Conservation (phyloP, 768 basidiomycete genomes). For the Rhizopogon rudus region DNA sequence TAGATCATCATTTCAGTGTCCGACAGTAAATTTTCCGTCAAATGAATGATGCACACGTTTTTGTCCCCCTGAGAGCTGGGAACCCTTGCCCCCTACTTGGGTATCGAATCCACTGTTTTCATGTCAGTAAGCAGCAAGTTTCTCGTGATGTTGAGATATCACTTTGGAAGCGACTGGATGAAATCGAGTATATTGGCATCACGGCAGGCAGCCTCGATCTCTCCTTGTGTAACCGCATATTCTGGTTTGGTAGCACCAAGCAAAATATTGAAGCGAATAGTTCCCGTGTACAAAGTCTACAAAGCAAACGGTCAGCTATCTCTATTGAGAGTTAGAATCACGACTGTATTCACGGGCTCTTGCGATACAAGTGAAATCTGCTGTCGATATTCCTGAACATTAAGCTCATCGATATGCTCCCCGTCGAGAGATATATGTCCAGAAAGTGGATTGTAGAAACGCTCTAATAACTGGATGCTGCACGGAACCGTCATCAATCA, state of each 20-base stretch:
- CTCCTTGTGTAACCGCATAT: constrained; percentile 77
- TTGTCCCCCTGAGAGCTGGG: constrained; percentile 85
- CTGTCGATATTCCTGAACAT: constrained; percentile 83
- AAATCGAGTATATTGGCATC: constrained; percentile 92
- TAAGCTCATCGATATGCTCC: constrained; percentile 68
- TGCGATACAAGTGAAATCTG: constrained; percentile 90
- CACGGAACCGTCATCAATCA: constrained; percentile 1
- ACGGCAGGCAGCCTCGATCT: constrained; percentile 80
- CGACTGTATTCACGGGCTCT: constrained; percentile 45
- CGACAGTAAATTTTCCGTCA: neutral
- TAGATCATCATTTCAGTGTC: constrained; percentile 14
- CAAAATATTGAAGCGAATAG: constrained; percentile 85
- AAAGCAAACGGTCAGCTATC: neutral
- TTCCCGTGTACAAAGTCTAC: constrained; percentile 78
- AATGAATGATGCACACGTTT: constrained; percentile 51
- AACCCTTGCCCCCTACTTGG: constrained; percentile 86
- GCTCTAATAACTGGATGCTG: constrained; percentile 77
- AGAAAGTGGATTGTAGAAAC: constrained; percentile 81
- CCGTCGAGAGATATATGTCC: constrained; percentile 73
- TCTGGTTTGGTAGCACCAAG: constrained; percentile 77
- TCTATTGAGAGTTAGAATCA: constrained; percentile 2
- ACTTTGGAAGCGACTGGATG: constrained; percentile 79
- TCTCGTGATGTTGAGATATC: constrained; percentile 21
- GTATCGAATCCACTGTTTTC: constrained; percentile 77
- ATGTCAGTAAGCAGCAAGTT: constrained; percentile 5